Evolutionary conservation across 1,139 yeast species (phyloP).

Genomic region (Yamadazyma buinensis): DNA sequence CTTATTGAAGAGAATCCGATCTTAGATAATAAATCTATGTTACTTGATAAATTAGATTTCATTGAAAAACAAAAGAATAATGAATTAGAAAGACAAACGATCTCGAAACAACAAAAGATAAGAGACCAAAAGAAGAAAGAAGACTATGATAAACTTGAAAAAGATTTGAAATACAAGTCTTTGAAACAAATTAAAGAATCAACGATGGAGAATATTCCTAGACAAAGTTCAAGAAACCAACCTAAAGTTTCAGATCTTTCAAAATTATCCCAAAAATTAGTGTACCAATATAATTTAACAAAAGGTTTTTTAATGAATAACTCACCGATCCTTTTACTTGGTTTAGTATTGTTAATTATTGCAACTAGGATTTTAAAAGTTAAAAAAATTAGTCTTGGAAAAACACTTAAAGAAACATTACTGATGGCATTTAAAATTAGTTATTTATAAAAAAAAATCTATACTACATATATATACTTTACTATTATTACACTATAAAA

Average conservation of each 20-base stretch:
- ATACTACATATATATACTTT: neutral
- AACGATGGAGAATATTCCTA: too few relatives aligned
- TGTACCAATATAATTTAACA: constrained; percentile 11
- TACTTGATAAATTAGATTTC: constrained; percentile 15
- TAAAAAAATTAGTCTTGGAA: constrained; percentile 25
- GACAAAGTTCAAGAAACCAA: too few relatives aligned
- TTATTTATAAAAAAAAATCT: constrained; percentile 21
- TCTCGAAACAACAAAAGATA: constrained; percentile 19
- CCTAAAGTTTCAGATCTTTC: constrained; percentile 9
- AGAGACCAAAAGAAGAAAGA: constrained; percentile 22
- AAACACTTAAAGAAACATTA: constrained; percentile 34
- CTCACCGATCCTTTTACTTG: constrained; percentile 24
- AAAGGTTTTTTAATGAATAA: constrained; percentile 26
- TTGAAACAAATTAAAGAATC: constrained; percentile 26
- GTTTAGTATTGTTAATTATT: constrained; percentile 20
- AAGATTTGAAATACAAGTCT: constrained; percentile 32
- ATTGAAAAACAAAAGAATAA: constrained; percentile 17
- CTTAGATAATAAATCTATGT: constrained; percentile 12
- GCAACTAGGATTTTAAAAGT: constrained; percentile 21
- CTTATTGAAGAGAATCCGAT: constrained; percentile 22
- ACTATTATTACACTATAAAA: constrained; percentile 8
- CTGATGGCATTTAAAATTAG: constrained; percentile 46
- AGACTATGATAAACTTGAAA: constrained; percentile 21
- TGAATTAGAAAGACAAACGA: constrained; percentile 17
- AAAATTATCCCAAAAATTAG: constrained; percentile 9